Conservation (phyloP, 768 basidiomycete genomes). For the Boletus speciosus region DNA sequence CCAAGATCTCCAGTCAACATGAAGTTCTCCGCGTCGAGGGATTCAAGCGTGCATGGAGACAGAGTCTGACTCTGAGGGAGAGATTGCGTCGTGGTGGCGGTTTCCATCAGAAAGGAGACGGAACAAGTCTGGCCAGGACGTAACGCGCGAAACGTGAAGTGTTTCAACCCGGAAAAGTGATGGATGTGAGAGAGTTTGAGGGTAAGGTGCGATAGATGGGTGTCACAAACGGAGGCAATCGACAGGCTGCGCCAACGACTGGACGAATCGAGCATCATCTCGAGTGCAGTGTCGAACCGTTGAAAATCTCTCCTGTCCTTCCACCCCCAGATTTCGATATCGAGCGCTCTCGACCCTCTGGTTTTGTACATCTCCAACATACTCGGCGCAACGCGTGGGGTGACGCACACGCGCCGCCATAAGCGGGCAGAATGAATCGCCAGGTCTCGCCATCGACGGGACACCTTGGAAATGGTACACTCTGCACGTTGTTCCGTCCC, state of each 20-base stretch:
- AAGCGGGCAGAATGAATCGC: conserved; percentile 29
- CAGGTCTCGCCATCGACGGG: conserved; percentile 32
- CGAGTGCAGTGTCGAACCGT: conserved; percentile 26
- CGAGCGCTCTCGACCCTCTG: conserved; percentile 25
- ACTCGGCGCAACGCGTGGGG: conserved; percentile 15
- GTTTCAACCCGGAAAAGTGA: conserved; percentile 22
- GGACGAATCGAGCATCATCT: conserved; percentile 24
- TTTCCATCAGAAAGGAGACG: conserved; percentile 23
- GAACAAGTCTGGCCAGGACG: conserved; percentile 30
- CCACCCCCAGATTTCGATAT: conserved; percentile 28
- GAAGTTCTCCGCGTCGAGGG: conserved; percentile 30
- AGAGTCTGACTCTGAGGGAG: not conserved
- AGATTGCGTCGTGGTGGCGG: conserved; percentile 1
- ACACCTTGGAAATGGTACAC: conserved; percentile 28
- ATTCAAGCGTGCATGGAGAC: conserved; percentile 19
- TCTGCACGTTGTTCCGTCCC: conserved; percentile 19
- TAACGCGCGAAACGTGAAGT: conserved; percentile 29
- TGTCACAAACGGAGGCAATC: conserved; percentile 26
- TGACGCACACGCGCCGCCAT: conserved; percentile 28
- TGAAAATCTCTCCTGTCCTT: conserved; percentile 32
- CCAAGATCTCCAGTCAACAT: conserved; percentile 19
- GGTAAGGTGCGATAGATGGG: conserved; percentile 28
- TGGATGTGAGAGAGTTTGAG: conserved; percentile 22
- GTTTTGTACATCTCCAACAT: conserved; percentile 25
- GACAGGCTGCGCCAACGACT: conserved; percentile 29